Base-by-base conservation (phyloP, 208 protist genomes). In the Trypanosoma vivax region DNA sequence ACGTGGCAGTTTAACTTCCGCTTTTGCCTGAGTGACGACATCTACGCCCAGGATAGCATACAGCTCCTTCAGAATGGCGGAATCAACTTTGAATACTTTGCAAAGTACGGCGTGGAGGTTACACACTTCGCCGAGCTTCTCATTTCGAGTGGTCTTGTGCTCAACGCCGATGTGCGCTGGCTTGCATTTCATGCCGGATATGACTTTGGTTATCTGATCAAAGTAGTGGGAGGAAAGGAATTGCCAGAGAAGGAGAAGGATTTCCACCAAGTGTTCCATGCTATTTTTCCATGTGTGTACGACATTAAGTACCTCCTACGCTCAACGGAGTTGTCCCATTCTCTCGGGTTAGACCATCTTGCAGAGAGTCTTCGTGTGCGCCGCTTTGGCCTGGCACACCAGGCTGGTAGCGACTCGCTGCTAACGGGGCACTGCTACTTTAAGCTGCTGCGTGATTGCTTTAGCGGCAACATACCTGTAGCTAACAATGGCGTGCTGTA, bases 1-100 rank as follows among this genome's bases (percentile, higher is more conserved):
- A 99, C 97, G 4, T 99, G 97, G 97, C 98, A 99, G 83, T 99
- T 99, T 65, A 99, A 99, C 77, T 99, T 99, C 67, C 87, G 94
- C 40, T 99, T 99, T 76, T 97, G 77, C 48, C 73, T 99, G 29
- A 78, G 57, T 28, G 87, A 97, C 64, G 96, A 99, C 49, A 90
- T 99, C 64, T 98, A 98, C 64, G 95, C 97, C 30, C 90, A 96
- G 58, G 97, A 99, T 57, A 96, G 92, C 53, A 99, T 99, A 29
- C 92, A 98, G 47, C 74, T 99, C 34, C 76, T 99, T 35, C 77
- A 70, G 25, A 51, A 90, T 39, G 94, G 96, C 7, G 98, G 97
- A 29, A 98, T 99, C 50, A 86, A 99, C 55, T 99, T 99, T 76
- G 74, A 96, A 49, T 94, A 90, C 53, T 96, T 98, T 65, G 70